Evolutionary conservation across 768 basidiomycete species (phyloP).

Genomic region (Calocybe cyanea): DNA sequence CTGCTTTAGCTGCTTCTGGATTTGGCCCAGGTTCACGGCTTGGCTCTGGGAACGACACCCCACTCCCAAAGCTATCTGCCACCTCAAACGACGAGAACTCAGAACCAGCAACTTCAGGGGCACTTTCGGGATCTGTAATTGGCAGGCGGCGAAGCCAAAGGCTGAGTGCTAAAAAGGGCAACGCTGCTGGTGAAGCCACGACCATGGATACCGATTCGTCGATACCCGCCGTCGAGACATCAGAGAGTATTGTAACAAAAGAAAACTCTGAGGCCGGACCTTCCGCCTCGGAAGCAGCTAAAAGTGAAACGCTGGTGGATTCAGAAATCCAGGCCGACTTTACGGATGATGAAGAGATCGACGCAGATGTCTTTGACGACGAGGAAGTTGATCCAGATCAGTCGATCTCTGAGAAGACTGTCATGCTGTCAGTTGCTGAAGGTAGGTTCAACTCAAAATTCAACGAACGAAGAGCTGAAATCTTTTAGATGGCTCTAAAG

Average conservation of each 20-base stretch:
- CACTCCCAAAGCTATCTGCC: slow-evolving; percentile 25
- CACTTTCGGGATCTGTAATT: slow-evolving; percentile 35
- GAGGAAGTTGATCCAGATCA: slow-evolving; percentile 79
- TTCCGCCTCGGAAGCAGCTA: slow-evolving; percentile 35
- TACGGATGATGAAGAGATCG: slow-evolving; percentile 84
- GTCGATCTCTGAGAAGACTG: slow-evolving; percentile 74
- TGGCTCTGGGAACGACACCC: slow-evolving; percentile 30
- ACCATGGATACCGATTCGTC: slow-evolving; percentile 14
- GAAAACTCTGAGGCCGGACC: slow-evolving; percentile 17
- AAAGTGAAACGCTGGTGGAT: slow-evolving; percentile 60
- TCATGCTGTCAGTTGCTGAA: slow-evolving; percentile 78
- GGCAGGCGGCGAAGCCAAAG: slow-evolving; percentile 79
- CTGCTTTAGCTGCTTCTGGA: slow-evolving; percentile 80
- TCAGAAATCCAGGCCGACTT: slow-evolving; percentile 70
- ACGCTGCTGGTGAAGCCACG: slow-evolving; percentile 11
- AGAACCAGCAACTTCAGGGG: slow-evolving; percentile 7
- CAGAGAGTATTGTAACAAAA: slow-evolving; percentile 4
- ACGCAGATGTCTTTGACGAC: slow-evolving; percentile 87
- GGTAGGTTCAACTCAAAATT: slow-evolving; percentile 39
- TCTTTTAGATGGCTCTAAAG: slow-evolving; percentile 78
- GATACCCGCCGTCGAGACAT: slow-evolving; percentile 9
- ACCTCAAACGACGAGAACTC: slow-evolving; percentile 24
- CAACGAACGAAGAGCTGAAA: slow-evolving; percentile 1
- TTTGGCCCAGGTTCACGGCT: slow-evolving; percentile 47
- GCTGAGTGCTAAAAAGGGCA: slow-evolving; percentile 64